A percentile compares a stretch with the other conserved stretches of the same genome.
Evolutionary conservation across 768 basidiomycete species (phyloP).

Genomic region (Thelephora ganbajun): DNA sequence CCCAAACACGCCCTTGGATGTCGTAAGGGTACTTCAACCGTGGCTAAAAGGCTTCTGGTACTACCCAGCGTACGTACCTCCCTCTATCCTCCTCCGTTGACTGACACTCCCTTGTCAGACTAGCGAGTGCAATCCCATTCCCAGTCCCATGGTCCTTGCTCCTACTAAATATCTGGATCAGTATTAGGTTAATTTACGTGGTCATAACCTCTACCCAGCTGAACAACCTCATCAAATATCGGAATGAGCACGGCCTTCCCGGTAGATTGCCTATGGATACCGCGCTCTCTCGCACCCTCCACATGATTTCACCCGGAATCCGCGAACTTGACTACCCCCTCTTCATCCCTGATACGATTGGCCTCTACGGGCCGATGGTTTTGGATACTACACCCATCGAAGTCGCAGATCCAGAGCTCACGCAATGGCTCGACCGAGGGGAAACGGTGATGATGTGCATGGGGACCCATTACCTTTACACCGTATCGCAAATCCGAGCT

Average conservation of each 20-base stretch:
- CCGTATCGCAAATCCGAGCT: slow-evolving; percentile 1
- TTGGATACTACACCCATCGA: slow-evolving; percentile 3
- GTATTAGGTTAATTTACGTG: too few species aligned
- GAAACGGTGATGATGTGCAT: not conserved
- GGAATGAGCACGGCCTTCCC: too few species aligned
- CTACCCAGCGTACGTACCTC: slow-evolving; percentile 7
- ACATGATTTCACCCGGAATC: not conserved
- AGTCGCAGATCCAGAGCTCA: slow-evolving; percentile 5
- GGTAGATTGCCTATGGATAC: not conserved
- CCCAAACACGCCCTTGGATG: too few species aligned
- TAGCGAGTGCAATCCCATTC: too few species aligned
- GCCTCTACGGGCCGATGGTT: slow-evolving; percentile 3
- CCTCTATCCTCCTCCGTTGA: not conserved
- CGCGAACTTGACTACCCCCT: slow-evolving; percentile 7
- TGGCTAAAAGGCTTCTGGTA: slow-evolving; percentile 7
- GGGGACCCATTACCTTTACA: slow-evolving; percentile 8
- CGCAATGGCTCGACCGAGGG: not conserved
- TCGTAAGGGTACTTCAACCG: slow-evolving; percentile 1
- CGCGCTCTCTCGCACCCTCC: not conserved
- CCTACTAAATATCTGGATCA: too few species aligned
- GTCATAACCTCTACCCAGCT: too few species aligned
- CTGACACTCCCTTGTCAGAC: not conserved
- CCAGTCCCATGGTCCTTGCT: too few species aligned
- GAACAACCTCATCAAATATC: too few species aligned
- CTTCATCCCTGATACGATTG: slow-evolving; percentile 2